Base-by-base conservation (phyloP, 345 rosid species). In the Rhodamnia argentea region DNA sequence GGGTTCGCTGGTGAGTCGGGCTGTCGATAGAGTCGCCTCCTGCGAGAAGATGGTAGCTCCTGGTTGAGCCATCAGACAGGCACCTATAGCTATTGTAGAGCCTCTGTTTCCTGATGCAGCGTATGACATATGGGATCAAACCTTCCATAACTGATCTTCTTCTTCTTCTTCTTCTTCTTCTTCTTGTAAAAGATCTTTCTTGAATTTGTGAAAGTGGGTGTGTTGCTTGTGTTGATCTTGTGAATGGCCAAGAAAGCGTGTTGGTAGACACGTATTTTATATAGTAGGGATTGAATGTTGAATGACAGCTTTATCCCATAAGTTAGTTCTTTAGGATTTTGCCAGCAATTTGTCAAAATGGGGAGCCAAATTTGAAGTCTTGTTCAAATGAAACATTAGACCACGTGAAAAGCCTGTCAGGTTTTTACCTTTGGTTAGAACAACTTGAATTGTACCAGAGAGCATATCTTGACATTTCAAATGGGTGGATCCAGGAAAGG, bases 61-160 rank as follows among this genome's bases (percentile, higher is more conserved):
- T 90, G 88, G 88, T 90, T 18, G 98, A 94, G 23, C 93, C 94
- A 14, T 44, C 86, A 22, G 91, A 88, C 56, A 84, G 56, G 81
- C 88, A 86, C 85, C 88, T 78, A 42, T 57, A 87, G 86, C 47
- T 85, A 2, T 81, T 40, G 10, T 85, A 86, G 83, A 87, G 89
- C 82, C 11, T 88, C 42, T 84, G 89, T 70, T 88, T 89, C 88
- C 86, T 92, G 76, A 94, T 83, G 47, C 92, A 94, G 78, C 88
- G 94, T 53, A 94, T 75, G 32, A 94, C 60, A 78, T 62, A 94
- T 15, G 98, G 97, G 85, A 94, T 94, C 55, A 94, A 87, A n/a
- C 98, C 98, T 86, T 95, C 98, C 98, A 94, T 94, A 7, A 9
- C 40, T 37, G 40, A 37, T 37, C 40, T 54, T 2, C 12, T 59